A percentile compares a stretch with the other conserved stretches of the same genome.
These are phyloP conservation scores for Penicillium sp. DNA, from an alignment of 2,329 filamentous ascomycete genomes.

Conservation along the genomic window DNA sequence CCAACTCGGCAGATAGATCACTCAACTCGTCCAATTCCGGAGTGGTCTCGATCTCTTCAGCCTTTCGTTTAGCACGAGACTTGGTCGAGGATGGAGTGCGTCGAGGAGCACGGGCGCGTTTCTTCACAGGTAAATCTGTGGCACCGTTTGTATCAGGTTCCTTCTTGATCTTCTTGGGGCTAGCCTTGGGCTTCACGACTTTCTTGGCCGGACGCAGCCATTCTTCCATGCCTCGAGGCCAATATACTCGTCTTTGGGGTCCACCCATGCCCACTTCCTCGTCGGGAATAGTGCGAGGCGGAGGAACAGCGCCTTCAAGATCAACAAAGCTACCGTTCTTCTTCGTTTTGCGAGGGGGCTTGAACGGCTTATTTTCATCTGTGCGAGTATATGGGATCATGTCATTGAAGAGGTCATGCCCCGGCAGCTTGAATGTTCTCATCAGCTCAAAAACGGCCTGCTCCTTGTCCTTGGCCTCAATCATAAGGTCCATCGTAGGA, in stretches of 20 bases:
- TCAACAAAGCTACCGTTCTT: slow-evolving; percentile 40
- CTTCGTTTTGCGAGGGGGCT: slow-evolving; percentile 45
- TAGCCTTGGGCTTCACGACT: slow-evolving; percentile 29
- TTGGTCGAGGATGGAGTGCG: slow-evolving; percentile 19
- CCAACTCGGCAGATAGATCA: slow-evolving; percentile 2
- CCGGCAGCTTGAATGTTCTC: slow-evolving; percentile 78
- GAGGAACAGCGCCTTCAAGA: slow-evolving; percentile 43
- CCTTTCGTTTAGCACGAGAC: slow-evolving; percentile 30
- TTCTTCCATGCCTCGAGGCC: slow-evolving; percentile 84
- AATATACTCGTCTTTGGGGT: slow-evolving; percentile 74
- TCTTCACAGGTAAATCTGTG: slow-evolving; percentile 14
- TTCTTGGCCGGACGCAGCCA: slow-evolving; percentile 80
- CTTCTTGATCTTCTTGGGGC: slow-evolving; percentile 20
- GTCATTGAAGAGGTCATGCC: slow-evolving; percentile 69
- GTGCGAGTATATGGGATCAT: slow-evolving; percentile 69
- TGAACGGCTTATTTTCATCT: slow-evolving; percentile 65
- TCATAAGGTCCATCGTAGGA: slow-evolving; percentile 91
- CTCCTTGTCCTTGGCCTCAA: slow-evolving; percentile 97
- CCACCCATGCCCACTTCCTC: slow-evolving; percentile 84
- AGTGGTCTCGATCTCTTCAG: slow-evolving; percentile 22
- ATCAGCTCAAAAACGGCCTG: slow-evolving; percentile 94
- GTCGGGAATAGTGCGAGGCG: slow-evolving; percentile 49
- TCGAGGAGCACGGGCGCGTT: slow-evolving; percentile 6
- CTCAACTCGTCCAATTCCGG: slow-evolving; percentile 25
- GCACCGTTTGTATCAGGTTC: slow-evolving; percentile 9